These are phyloP conservation scores for Aegilops longissima DNA, from an alignment of 176 grass and related monocot genomes.

Conservation along the genomic window DNA sequence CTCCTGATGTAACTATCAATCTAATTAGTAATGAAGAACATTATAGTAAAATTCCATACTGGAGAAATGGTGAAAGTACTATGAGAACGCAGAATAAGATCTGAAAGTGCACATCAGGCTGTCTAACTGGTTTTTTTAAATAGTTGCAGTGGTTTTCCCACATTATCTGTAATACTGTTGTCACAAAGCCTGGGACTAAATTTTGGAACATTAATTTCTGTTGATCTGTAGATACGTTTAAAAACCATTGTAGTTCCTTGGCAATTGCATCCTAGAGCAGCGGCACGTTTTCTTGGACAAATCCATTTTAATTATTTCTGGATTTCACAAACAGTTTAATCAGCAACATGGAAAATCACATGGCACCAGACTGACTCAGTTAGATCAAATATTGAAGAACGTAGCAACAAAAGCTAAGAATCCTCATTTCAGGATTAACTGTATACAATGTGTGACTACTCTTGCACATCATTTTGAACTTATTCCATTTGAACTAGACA, in stretches of 20 bases:
- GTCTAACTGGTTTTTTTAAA: neutral
- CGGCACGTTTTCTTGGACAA: neutral
- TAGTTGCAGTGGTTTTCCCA: neutral
- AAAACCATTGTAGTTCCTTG: neutral
- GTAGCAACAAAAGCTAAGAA: neutral
- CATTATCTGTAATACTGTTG: neutral
- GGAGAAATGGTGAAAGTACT: neutral
- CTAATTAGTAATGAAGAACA: neutral
- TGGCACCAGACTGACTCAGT: neutral
- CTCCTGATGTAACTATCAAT: too few species aligned
- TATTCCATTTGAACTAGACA: conserved; percentile 10
- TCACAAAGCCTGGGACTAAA: neutral
- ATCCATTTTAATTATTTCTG: neutral
- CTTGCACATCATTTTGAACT: neutral
- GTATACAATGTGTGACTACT: too few species aligned
- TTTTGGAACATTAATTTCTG: neutral
- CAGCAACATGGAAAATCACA: neutral
- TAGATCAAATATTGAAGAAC: conserved; percentile 12
- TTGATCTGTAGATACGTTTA: neutral
- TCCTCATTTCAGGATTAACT: neutral
- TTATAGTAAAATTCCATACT: neutral
- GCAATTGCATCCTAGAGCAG: neutral
- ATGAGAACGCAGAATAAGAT: neutral
- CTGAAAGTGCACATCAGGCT: neutral
- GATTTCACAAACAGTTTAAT: neutral